Evolutionary conservation across 1,284 basidiomycete species (phyloP), one percentile per base, ranked within the genome.

Genomic region (Cutaneotrichosporon sp.): DNA sequence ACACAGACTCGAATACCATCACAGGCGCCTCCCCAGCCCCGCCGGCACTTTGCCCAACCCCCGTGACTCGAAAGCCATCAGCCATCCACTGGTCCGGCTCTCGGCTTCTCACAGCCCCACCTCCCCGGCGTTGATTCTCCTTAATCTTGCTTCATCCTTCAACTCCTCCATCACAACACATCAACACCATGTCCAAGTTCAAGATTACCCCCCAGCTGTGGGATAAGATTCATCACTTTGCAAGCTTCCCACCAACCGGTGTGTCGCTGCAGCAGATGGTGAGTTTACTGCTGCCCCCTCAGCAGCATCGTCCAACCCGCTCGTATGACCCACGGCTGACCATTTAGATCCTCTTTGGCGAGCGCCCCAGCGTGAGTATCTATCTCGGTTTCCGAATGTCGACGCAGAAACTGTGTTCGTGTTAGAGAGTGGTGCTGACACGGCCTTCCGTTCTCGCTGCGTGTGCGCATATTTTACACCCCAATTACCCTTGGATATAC

Each of bases 191-290:
- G 72, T 72, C 73, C 25, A 63, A 69, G 34, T 76, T 74, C 64
- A 70, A 84, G 60, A 91, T 92, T 59, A 82, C 84, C 22, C 78
- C 85, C 50, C 79, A 82, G n/a, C 78, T 96, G 62, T 91, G 90
- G 88, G 87, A 93, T 77, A 87, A 84, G 76, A 91, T 97, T 54
- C 86, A 88, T 74, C 89, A 96, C 68, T 97, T 90, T 74, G 90
- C 92, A 0, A 88, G 87, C 2, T 97, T 96, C 75, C 90, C 90
- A 1, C 90, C 91, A 75, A 91, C 89, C 3, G 88, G 89, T 52
- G 87, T 93, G n/a, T 90, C 88, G 0, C 78, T 92, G 17, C 86
- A 92, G 72, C 90, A 93, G 76, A 90, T 92, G 87, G 42, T 44
- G 29, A 17, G 42, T 29, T 22, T 38, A 6, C 17, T 19, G 9